A percentile compares a stretch with the other conserved stretches of the same genome.
These are phyloP conservation scores for Rhytidiadelphus loreus DNA, from an alignment of 225 moss, liverwort and hornwort genomes.

Conservation along the genomic window DNA sequence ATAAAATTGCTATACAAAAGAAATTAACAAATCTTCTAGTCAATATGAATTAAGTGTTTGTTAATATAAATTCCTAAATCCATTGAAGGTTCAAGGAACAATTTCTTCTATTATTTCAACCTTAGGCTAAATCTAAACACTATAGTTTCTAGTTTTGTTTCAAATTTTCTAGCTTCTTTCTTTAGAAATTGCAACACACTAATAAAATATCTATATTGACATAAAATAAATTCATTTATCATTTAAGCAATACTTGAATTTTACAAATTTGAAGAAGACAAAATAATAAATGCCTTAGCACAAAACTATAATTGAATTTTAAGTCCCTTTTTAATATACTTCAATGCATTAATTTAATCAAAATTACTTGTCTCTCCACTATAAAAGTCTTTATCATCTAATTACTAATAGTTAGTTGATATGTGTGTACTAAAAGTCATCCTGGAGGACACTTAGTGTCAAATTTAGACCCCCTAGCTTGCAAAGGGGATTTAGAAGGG, in stretches of 20 bases:
- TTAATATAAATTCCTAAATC: neutral
- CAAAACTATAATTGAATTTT: neutral
- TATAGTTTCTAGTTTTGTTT: neutral
- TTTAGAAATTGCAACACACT: neutral
- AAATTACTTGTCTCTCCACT: no score
- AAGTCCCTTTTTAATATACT: neutral
- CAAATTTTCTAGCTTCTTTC: neutral
- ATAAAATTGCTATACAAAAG: neutral
- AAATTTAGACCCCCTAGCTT: neutral
- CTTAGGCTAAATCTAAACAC: rapidly evolving
- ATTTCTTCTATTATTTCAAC: neutral
- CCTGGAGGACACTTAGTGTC: rapidly evolving
- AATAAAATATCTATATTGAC: neutral
- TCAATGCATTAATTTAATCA: neutral
- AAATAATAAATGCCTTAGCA: neutral
- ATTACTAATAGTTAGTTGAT: no score
- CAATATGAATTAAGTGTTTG: neutral
- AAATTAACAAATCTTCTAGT: neutral
- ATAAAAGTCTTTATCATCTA: neutral
- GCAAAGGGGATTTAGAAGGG: neutral
- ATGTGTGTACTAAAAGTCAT: neutral
- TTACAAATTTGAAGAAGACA: neutral
- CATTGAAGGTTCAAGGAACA: neutral
- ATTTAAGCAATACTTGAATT: neutral
- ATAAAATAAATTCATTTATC: neutral